Conservation (phyloP, 2,329 filamentous ascomycete genomes). For the Xylaria sp. region DNA sequence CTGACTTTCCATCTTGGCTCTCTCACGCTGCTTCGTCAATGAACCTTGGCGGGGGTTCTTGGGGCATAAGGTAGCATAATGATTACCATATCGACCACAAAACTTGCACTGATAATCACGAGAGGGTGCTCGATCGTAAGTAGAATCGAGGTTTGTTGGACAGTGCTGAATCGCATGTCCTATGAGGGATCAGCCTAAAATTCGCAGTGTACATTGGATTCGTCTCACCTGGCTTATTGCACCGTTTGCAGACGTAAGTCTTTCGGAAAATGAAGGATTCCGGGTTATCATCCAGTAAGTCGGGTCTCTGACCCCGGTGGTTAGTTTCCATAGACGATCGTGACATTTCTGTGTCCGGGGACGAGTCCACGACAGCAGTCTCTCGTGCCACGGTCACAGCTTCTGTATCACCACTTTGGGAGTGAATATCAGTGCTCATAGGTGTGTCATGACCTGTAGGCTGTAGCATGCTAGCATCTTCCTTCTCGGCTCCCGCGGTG, state of each 20-base stretch:
- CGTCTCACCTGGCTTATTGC: conserved; percentile 47
- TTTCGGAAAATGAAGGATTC: conserved; percentile 19
- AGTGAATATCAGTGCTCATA: background rate
- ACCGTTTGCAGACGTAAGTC: conserved; percentile 51
- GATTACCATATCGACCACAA: conserved; percentile 50
- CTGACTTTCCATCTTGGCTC: conserved; percentile 1
- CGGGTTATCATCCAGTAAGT: background rate
- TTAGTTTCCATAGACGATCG: background rate
- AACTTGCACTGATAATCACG: conserved; percentile 51
- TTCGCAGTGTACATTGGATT: background rate
- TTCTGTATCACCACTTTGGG: conserved; percentile 9
- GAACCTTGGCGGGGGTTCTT: conserved; percentile 49
- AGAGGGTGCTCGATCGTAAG: conserved; percentile 50
- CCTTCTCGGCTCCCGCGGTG: background rate
- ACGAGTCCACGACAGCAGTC: conserved; percentile 18
- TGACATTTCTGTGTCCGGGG: conserved; percentile 16
- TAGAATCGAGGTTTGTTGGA: conserved; percentile 57
- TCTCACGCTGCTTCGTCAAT: conserved; percentile 49
- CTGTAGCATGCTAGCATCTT: background rate
- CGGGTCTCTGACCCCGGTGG: conserved; percentile 20
- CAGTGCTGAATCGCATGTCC: conserved; percentile 55
- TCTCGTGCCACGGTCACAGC: conserved; percentile 25
- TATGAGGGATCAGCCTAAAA: conserved; percentile 41
- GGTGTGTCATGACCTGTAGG: background rate
- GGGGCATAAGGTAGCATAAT: conserved; percentile 54